Base-by-base conservation (phyloP, 768 basidiomycete species). In the Mycena floridula region DNA sequence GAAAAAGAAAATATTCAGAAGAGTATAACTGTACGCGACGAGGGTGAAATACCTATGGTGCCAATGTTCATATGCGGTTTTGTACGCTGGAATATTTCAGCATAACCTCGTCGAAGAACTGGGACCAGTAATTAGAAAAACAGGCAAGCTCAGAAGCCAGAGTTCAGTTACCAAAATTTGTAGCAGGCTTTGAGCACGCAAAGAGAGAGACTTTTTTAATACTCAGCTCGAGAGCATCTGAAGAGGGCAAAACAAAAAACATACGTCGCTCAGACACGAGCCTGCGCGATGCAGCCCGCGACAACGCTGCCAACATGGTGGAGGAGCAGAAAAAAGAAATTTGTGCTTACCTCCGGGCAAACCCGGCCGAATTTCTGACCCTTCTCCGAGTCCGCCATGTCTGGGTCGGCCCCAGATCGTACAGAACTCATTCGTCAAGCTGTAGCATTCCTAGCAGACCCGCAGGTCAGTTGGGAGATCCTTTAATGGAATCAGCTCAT, bases 51-150 rank as follows among this genome's bases (percentile, higher is more conserved):
- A 86, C 89, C 89, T 57, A 93, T 93, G 41, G 90, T 93, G 52
- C 91, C 91, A 57, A 95, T 89, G 73, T 95, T 95, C 86, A 95
- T 85, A 61, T 94, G 91, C 43, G 89, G 87, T 62, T 92, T 92
- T 15, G 68, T 67, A 30, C 89, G 85, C 37, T 80, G 74, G 66
- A 78, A 92, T 37, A 68, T 67, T 50, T 91, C 89, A 39, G 89
- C 89, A 67, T 91, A 91, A 16, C 83, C 76, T 59, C 89, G 78
- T 53, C 74, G 68, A 46, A 68, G 56, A 44, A 69, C 82, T 82
- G 37, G 39, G 41, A 16, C 21, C 38, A 26, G 26, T 42, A 39
- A 44, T 22, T 26, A 25, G 20, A 15, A 15, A 27, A 27, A 48
- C 8, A n/a, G 23, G 16, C 26, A 30, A 26, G 36, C 15, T 32